Evolutionary conservation across 1,284 basidiomycete species (phyloP).

Genomic region (Rhodotorula sp.): DNA sequence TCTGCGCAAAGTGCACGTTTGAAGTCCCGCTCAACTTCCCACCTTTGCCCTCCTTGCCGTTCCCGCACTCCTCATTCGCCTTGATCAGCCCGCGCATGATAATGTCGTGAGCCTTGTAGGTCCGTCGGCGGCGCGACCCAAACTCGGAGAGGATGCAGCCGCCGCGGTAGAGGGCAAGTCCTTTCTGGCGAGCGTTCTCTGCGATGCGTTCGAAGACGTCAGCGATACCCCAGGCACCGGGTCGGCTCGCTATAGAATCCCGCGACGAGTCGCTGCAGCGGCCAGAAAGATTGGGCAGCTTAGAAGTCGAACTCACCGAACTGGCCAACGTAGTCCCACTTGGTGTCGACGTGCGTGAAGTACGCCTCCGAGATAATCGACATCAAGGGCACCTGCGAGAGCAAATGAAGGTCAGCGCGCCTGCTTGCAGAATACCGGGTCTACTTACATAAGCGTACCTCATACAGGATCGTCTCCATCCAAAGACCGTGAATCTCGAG

Average conservation of each 20-base stretch:
- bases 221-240: no score
- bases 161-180: conserved; percentile 61
- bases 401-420: background rate
- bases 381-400: conserved; percentile 51
- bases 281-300: no score
- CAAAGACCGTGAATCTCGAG: conserved; percentile 76
- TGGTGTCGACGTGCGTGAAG: conserved; percentile 63
- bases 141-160: conserved; percentile 86
- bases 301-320: conserved; percentile 55
- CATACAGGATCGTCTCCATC: conserved; percentile 90
- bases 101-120: conserved; percentile 73
- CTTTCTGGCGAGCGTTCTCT: conserved; percentile 70
- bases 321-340: conserved; percentile 83
- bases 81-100: conserved; percentile 69
- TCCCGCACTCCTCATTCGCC: conserved; percentile 58
- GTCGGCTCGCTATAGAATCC: no score
- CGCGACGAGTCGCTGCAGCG: no score
- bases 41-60: conserved; percentile 46
- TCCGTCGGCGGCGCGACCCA: conserved; percentile 83
- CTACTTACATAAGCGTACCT: conserved; percentile 62
- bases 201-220: no score
- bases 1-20: conserved; percentile 79
- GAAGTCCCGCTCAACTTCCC: conserved; percentile 80
- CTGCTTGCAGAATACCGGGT: no score
- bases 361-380: conserved; percentile 56